Percentiles rank a stretch among this genome's conserved stretches.
phyloP scores from a whole-genome alignment of 805 yeast species.

The Candida sonorensis region DNA sequence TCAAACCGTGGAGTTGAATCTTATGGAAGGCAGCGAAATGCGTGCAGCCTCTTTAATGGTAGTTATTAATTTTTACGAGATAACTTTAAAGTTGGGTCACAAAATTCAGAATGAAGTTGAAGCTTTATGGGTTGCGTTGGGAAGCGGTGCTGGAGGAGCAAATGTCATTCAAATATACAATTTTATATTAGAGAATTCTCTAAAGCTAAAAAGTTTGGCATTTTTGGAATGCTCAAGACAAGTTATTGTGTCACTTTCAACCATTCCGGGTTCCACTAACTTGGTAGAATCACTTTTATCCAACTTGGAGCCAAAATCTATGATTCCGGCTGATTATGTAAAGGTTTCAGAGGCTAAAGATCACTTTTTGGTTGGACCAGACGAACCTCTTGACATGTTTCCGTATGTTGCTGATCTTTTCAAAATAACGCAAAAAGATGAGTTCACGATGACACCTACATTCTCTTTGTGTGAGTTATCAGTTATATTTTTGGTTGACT shows the following conservation, averaged over 20 bases:
- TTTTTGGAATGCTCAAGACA: slow-evolving; percentile 79
- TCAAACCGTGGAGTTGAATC: slow-evolving; percentile 64
- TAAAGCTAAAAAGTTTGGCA: slow-evolving; percentile 60
- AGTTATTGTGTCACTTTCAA: slow-evolving; percentile 70
- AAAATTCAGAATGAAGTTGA: slow-evolving; percentile 81
- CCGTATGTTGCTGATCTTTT: slow-evolving; percentile 77
- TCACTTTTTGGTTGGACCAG: too few relatives aligned
- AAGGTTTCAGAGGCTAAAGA: slow-evolving; percentile 3
- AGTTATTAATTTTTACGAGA: slow-evolving; percentile 71
- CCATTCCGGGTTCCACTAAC: slow-evolving; percentile 41
- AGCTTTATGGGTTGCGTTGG: slow-evolving; percentile 94
- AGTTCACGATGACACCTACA: slow-evolving; percentile 46
- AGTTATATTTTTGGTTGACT: slow-evolving; percentile 75
- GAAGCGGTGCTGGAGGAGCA: slow-evolving; percentile 57
- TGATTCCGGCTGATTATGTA: slow-evolving; percentile 58
- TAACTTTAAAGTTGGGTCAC: slow-evolving; percentile 72
- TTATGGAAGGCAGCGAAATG: slow-evolving; percentile 25
- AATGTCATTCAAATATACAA: slow-evolving; percentile 69
- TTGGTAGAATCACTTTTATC: slow-evolving; percentile 56
- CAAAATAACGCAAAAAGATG: slow-evolving; percentile 40
- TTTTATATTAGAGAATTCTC: slow-evolving; percentile 59
- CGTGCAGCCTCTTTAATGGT: slow-evolving; percentile 55
- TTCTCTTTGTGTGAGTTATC: slow-evolving; percentile 87
- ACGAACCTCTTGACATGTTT: slow-evolving; percentile 21
- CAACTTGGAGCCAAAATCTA: slow-evolving; percentile 74